phyloP scores from a whole-genome alignment of 495 filamentous ascomycete genomes.

The Hyaloscypha finlandica region DNA sequence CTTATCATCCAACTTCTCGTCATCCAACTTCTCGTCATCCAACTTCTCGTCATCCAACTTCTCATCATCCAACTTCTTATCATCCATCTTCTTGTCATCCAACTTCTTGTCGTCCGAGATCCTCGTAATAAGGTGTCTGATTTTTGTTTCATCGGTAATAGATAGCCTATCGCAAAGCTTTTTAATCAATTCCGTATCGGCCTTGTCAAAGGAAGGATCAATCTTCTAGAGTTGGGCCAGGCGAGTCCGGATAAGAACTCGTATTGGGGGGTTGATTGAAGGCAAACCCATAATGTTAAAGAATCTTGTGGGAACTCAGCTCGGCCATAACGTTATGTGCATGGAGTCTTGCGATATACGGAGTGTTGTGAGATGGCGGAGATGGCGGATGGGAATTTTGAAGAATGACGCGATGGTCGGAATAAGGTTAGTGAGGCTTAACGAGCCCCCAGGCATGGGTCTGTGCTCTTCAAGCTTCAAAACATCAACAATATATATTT shows the following conservation, averaged over 20 bases:
- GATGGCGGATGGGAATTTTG: slow-evolving; percentile 5
- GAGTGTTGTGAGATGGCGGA: slow-evolving; percentile 4
- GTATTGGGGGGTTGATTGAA: slow-evolving; percentile 17
- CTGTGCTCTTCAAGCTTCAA: too few species aligned
- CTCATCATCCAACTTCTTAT: background rate
- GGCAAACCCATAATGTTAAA: slow-evolving; percentile 17
- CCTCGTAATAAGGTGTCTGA: slow-evolving; percentile 20
- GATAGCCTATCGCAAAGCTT: slow-evolving; percentile 20
- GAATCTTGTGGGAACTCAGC: slow-evolving; percentile 17
- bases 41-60: slow-evolving; percentile 1
- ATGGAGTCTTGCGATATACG: slow-evolving; percentile 13
- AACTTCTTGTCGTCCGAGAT: slow-evolving; percentile 8
- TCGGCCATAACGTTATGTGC: too few species aligned
- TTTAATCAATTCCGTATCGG: slow-evolving; percentile 24
- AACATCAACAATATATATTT: too few species aligned
- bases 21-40: background rate
- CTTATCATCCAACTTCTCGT: slow-evolving; percentile 5
- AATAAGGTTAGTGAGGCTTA: slow-evolving; percentile 10
- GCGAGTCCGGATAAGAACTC: slow-evolving; percentile 25
- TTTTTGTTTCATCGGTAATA: slow-evolving; percentile 24
- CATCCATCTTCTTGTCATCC: background rate
- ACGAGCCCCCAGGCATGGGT: too few species aligned
- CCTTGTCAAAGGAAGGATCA: slow-evolving; percentile 19
- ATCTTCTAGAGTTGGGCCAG: slow-evolving; percentile 15
- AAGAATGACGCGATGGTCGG: slow-evolving; percentile 4